Conservation (phyloP, 1,284 basidiomycete genomes). For the Leccinum fuscescens region DNA sequence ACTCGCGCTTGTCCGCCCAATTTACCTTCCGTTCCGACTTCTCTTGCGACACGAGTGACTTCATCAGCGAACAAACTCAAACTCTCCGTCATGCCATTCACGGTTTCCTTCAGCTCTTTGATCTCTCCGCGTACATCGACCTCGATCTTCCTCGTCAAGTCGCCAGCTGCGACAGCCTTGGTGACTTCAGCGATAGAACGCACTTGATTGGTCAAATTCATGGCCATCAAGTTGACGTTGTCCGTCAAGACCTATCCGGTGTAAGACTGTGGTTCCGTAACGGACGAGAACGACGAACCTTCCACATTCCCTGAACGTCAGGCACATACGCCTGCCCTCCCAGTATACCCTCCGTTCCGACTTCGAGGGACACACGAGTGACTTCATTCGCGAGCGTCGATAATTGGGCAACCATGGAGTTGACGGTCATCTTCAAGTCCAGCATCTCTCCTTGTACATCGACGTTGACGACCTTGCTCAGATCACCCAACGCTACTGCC, state of each 20-base stretch:
- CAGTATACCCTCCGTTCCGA: conserved; percentile 93
- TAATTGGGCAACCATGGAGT: conserved; percentile 87
- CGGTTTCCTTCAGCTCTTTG: conserved; percentile 81
- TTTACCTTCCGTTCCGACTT: conserved; percentile 90
- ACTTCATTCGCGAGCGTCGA: conserved; percentile 86
- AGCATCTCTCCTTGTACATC: conserved; percentile 98
- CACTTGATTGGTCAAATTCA: conserved; percentile 91
- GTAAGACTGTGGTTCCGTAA: not conserved
- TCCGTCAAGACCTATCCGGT: conserved; percentile 60
- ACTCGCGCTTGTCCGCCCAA: conserved; percentile 87
- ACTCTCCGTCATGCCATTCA: conserved; percentile 90
- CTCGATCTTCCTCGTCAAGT: conserved; percentile 87
- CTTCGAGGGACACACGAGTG: conserved; percentile 85
- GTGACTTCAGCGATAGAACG: conserved; percentile 84
- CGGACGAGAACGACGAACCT: conserved; percentile 45
- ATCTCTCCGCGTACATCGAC: conserved; percentile 92
- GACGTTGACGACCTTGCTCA: conserved; percentile 88
- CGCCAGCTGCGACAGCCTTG: conserved; percentile 88
- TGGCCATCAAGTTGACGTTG: conserved; percentile 87
- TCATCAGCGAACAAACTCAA: conserved; percentile 87
- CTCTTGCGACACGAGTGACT: conserved; percentile 83
- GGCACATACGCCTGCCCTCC: conserved; percentile 91
- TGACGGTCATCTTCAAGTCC: conserved; percentile 89
- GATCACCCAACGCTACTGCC: conserved; percentile 91
- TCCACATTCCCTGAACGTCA: conserved; percentile 90